Evolutionary conservation across 306 rosid species (phyloP).

Genomic region (Prunus fruticosa): DNA sequence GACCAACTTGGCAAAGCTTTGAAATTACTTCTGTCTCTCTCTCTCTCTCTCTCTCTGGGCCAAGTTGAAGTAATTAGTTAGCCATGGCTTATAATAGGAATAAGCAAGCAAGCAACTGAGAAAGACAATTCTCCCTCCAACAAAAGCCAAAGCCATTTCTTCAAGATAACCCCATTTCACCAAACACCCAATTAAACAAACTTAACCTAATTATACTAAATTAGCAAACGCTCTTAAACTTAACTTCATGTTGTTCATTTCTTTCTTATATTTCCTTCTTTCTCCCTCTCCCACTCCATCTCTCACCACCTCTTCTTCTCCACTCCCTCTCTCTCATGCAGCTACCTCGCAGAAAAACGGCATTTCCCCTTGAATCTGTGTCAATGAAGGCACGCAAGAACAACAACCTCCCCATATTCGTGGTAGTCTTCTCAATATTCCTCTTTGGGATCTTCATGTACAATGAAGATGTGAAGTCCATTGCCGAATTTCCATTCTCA

Average conservation of each 20-base stretch:
- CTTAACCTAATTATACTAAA: neutral
- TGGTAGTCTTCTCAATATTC: slow-evolving; percentile 52
- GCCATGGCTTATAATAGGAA: slow-evolving; percentile 20
- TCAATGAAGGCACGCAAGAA: slow-evolving; percentile 70
- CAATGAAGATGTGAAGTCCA: slow-evolving; percentile 72
- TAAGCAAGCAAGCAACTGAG: slow-evolving; percentile 31
- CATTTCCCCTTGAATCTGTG: slow-evolving; percentile 40
- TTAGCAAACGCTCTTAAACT: neutral
- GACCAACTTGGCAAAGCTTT: slow-evolving; percentile 59
- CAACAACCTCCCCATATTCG: slow-evolving; percentile 57
- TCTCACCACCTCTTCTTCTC: slow-evolving; percentile 7
- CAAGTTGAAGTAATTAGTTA: slow-evolving; percentile 36
- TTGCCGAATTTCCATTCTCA: slow-evolving; percentile 67
- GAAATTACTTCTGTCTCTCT: slow-evolving; percentile 52
- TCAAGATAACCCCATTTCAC: slow-evolving; percentile 67
- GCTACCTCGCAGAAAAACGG: slow-evolving; percentile 46
- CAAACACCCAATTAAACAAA: slow-evolving; percentile 56
- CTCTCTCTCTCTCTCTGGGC: slow-evolving; percentile 23
- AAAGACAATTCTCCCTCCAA: slow-evolving; percentile 66
- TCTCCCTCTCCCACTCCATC: slow-evolving; percentile 5
- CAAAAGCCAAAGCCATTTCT: slow-evolving; percentile 40
- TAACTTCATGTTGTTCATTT: slow-evolving; percentile 26
- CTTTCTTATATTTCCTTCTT: slow-evolving; percentile 39
- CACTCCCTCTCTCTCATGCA: slow-evolving; percentile 40
- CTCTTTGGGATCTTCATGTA: slow-evolving; percentile 84